Evolutionary conservation across 2,329 filamentous ascomycete species (phyloP).

Genomic region (Xylariales sp.): DNA sequence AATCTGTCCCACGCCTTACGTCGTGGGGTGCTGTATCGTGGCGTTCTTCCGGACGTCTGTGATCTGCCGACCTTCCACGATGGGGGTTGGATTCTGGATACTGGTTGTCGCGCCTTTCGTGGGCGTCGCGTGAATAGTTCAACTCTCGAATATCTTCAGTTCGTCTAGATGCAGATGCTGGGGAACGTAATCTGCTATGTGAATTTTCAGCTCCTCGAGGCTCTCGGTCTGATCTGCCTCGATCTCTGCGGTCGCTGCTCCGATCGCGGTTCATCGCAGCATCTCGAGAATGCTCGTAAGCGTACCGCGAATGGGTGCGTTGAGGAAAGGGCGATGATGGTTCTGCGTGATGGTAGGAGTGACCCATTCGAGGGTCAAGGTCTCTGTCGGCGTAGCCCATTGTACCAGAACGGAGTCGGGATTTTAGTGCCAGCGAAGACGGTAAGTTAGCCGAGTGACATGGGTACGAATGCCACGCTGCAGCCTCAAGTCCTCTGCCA

Average conservation of each 20-base stretch:
- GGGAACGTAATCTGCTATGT: conserved; percentile 18
- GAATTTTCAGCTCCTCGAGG: conserved; percentile 18
- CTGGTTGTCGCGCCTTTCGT: conserved; percentile 25
- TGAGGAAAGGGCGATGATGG: conserved; percentile 13
- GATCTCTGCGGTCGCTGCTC: conserved; percentile 30
- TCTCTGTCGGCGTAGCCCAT: conserved; percentile 7
- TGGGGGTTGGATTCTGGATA: conserved; percentile 24
- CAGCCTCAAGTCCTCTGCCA: neutral
- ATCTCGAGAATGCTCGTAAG: conserved; percentile 25
- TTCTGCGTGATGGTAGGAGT: conserved; percentile 10
- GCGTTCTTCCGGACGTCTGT: too few species aligned
- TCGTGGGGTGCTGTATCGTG: too few species aligned
- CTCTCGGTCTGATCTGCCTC: conserved; percentile 27
- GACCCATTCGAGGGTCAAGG: conserved; percentile 5
- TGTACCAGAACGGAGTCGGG: neutral
- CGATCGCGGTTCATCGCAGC: conserved; percentile 39
- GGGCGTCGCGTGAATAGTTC: conserved; percentile 19
- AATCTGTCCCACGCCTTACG: conserved; percentile 17
- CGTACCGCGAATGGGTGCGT: conserved; percentile 13
- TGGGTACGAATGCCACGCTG: neutral
- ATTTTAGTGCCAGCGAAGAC: conserved; percentile 9
- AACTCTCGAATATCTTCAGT: conserved; percentile 19
- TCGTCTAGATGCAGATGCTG: conserved; percentile 19
- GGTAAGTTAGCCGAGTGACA: conserved; percentile 9
- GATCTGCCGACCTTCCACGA: too few species aligned